Evolutionary conservation across 345 rosid species (phyloP).

Genomic region (Boechera divaricarpa): DNA sequence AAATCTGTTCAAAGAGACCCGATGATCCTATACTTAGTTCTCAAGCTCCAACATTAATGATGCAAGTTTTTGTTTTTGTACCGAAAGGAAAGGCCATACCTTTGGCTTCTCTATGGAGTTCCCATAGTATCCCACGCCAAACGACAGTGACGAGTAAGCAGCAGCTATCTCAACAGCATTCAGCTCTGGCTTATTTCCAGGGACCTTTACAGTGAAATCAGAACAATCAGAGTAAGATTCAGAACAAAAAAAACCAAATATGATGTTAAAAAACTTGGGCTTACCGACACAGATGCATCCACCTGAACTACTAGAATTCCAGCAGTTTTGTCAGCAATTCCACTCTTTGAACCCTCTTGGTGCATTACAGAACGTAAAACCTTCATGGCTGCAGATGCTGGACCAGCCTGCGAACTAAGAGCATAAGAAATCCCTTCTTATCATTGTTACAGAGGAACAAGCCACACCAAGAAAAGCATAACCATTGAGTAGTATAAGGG

Average conservation of each 20-base stretch:
- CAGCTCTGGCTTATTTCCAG: conserved; percentile 57
- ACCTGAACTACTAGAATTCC: conserved; percentile 87
- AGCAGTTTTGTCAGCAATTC: conserved; percentile 59
- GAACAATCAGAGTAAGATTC: conserved; percentile 8
- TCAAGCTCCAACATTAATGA: conserved; percentile 8
- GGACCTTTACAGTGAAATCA: conserved; percentile 47
- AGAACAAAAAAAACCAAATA: background rate
- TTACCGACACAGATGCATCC: conserved; percentile 68
- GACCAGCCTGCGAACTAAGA: conserved; percentile 86
- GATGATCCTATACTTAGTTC: conserved; percentile 10
- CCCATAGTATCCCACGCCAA: conserved; percentile 93
- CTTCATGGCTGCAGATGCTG: conserved; percentile 86
- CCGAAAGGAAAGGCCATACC: conserved; percentile 48
- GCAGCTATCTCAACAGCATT: conserved; percentile 93
- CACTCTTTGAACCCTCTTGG: conserved; percentile 48
- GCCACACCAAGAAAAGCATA: conserved; percentile 1
- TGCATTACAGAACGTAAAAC: conserved; percentile 61
- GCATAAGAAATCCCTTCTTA: conserved; percentile 19
- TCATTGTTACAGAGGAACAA: conserved; percentile 18
- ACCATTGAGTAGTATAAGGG: conserved; percentile 2
- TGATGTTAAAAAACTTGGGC: conserved; percentile 21
- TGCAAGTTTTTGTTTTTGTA: background rate
- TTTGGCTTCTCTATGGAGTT: conserved; percentile 81
- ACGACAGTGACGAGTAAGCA: conserved; percentile 75
- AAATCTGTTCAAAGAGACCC: conserved; percentile 55